A percentile compares a stretch with the other conserved stretches of the same genome.
phyloP scores from a whole-genome alignment of 208 protist species.

The Trypanosoma avium region DNA sequence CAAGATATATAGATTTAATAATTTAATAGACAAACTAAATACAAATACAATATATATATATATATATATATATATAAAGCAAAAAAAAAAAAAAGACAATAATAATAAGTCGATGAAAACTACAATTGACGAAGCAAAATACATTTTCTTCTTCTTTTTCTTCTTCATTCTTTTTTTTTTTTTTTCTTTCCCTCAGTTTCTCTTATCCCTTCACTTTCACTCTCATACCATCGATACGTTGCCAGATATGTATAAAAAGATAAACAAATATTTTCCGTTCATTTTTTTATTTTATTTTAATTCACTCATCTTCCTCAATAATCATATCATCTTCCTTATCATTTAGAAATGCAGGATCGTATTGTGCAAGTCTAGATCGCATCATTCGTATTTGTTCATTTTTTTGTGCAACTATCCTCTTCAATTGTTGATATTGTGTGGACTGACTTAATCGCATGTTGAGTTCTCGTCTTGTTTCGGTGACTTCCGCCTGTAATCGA shows the following conservation, averaged over 20 bases:
- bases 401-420: slow-evolving; percentile 57
- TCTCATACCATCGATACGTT: background rate
- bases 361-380: slow-evolving; percentile 42
- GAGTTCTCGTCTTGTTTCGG: slow-evolving; percentile 58
- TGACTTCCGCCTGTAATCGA: slow-evolving; percentile 53
- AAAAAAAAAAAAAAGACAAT: too few species aligned
- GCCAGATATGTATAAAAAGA: too few species aligned
- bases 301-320: slow-evolving; percentile 54
- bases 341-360: slow-evolving; percentile 39
- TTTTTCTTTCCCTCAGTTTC: background rate
- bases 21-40: too few species aligned
- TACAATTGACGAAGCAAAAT: background rate
- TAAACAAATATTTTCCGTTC: background rate
- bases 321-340: slow-evolving; percentile 42
- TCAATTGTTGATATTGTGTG: slow-evolving; percentile 78
- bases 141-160: background rate
- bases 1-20: too few species aligned
- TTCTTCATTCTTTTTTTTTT: background rate
- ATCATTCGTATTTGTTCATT: slow-evolving; percentile 59
- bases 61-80: too few species aligned
- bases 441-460: slow-evolving; percentile 66
- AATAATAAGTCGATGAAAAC: too few species aligned
- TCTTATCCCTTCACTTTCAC: slow-evolving; percentile 2
- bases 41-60: slow-evolving; percentile 2
- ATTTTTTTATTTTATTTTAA: background rate